These are phyloP conservation scores for Termitomyces sp. DNA, from an alignment of 768 basidiomycete species.

Conservation along the genomic window DNA sequence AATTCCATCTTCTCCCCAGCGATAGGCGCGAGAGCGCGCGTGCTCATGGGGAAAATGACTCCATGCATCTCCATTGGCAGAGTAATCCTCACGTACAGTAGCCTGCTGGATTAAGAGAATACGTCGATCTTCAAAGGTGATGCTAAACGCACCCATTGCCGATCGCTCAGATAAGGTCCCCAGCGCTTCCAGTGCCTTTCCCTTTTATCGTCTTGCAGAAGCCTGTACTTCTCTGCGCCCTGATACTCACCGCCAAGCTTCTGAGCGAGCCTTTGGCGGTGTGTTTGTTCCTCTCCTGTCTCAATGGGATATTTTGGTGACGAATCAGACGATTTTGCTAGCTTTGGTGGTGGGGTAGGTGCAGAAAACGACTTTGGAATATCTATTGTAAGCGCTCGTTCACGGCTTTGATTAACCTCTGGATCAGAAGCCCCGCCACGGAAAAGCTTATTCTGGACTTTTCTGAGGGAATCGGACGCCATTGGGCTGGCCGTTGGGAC, in stretches of 20 bases:
- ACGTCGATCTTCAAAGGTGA: slow-evolving; percentile 1
- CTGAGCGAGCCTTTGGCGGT: slow-evolving; percentile 62
- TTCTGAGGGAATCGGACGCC: slow-evolving; percentile 43
- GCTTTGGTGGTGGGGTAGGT: slow-evolving; percentile 41
- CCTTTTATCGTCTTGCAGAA: slow-evolving; percentile 75
- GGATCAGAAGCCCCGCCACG: slow-evolving; percentile 28
- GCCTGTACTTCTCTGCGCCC: slow-evolving; percentile 76
- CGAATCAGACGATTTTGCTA: slow-evolving; percentile 31
- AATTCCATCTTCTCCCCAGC: slow-evolving; percentile 99
- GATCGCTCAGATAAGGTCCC: slow-evolving; percentile 96
- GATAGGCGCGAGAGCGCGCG: slow-evolving; percentile 87
- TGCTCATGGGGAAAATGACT: slow-evolving; percentile 93
- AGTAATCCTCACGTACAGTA: slow-evolving; percentile 98
- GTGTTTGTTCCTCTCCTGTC: slow-evolving; percentile 23
- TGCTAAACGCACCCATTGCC: slow-evolving; percentile 83
- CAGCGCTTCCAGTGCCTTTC: slow-evolving; percentile 96
- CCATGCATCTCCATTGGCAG: slow-evolving; percentile 94
- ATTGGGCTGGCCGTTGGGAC: slow-evolving; percentile 14
- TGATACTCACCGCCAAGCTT: slow-evolving; percentile 67
- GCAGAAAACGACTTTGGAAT: slow-evolving; percentile 52
- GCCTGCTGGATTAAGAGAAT: slow-evolving; percentile 48
- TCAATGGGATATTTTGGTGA: slow-evolving; percentile 24
- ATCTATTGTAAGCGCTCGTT: slow-evolving; percentile 51
- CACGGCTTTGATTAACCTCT: slow-evolving; percentile 15
- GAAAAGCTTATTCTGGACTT: slow-evolving; percentile 73